These are phyloP conservation scores for Ceratocystis papillata DNA, from an alignment of 2,329 filamentous ascomycete species.

Conservation along the genomic window DNA sequence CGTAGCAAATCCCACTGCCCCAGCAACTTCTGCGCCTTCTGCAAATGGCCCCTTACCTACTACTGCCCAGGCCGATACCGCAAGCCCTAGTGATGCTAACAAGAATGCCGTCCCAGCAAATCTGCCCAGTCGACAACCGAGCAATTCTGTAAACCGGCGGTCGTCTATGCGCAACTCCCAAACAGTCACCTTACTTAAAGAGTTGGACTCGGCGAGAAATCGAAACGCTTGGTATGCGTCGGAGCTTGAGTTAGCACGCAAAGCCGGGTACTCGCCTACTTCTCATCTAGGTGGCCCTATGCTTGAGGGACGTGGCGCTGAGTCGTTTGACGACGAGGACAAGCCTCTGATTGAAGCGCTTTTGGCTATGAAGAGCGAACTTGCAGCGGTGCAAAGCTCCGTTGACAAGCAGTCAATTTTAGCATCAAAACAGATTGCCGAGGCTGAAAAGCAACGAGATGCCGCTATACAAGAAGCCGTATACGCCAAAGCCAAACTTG, in stretches of 20 bases:
- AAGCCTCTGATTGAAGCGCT: constrained; percentile 85
- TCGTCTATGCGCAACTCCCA: constrained; percentile 52
- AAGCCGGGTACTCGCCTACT: constrained; percentile 73
- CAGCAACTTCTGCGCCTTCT: constrained; percentile 16
- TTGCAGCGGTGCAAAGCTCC: constrained; percentile 78
- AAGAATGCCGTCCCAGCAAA: constrained; percentile 44
- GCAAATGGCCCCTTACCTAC: constrained; percentile 17
- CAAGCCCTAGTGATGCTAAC: constrained; percentile 19
- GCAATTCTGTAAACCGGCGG: constrained; percentile 49
- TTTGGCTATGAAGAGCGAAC: constrained; percentile 77
- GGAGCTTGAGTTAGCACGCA: constrained; percentile 81
- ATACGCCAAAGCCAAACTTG: constrained; percentile 86
- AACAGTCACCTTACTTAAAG: constrained; percentile 67
- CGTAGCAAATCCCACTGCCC: constrained; percentile 11
- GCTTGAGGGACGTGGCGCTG: constrained; percentile 63
- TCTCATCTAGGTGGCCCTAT: constrained; percentile 53
- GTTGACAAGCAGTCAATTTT: constrained; percentile 79
- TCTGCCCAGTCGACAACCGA: constrained; percentile 45
- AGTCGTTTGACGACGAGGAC: constrained; percentile 84
- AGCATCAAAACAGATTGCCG: constrained; percentile 80
- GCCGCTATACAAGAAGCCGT: constrained; percentile 89
- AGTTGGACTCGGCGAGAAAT: constrained; percentile 73
- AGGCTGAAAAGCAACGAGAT: constrained; percentile 89
- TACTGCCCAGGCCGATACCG: not conserved
- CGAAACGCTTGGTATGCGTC: constrained; percentile 96